phyloP scores from a whole-genome alignment of 2,329 filamentous ascomycete genomes.

The Xylaria sp. region DNA sequence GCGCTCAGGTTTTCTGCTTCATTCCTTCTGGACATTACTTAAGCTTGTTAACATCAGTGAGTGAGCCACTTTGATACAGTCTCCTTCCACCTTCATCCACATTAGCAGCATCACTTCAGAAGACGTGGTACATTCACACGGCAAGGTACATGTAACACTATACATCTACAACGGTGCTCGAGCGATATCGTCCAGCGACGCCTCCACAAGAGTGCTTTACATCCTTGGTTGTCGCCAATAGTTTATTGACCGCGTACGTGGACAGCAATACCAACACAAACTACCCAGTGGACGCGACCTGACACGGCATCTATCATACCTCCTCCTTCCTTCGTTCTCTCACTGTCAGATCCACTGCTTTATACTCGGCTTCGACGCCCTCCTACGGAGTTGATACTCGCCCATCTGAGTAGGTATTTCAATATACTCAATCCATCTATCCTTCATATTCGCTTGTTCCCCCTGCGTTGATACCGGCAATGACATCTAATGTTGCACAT shows the following conservation, averaged over 20 bases:
- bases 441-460: neutral
- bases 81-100: neutral
- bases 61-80: too few species aligned
- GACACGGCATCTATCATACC: neutral
- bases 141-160: neutral
- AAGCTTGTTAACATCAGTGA: too few species aligned
- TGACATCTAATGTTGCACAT: neutral
- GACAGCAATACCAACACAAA: neutral
- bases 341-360: too few species aligned
- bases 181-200: neutral
- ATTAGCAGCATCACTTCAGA: neutral
- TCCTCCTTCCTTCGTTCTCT: too few species aligned
- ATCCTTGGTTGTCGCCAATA: neutral
- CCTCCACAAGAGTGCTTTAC: neutral
- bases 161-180: neutral
- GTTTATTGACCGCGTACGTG: neutral
- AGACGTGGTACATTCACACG: neutral
- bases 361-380: too few species aligned
- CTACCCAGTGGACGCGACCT: neutral
- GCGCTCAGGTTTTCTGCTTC: too few species aligned
- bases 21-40: too few species aligned
- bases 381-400: neutral
- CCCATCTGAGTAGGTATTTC: neutral
- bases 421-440: neutral
- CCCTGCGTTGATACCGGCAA: neutral